phyloP scores from a whole-genome alignment of 176 grass and related monocot genomes.

The Thinopyrum elongatum region DNA sequence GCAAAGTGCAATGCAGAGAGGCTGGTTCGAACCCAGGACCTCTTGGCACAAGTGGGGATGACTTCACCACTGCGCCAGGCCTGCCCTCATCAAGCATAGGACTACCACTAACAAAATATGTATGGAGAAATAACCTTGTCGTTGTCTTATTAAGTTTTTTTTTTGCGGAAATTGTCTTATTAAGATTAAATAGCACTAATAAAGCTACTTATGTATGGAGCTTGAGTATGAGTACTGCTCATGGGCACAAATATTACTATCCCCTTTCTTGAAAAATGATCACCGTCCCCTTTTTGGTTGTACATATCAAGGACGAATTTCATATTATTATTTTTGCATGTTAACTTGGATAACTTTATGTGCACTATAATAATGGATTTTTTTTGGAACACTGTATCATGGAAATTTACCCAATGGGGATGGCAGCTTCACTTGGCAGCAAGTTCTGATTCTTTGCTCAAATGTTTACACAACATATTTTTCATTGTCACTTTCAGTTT shows the following conservation, averaged over 20 bases:
- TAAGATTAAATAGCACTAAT: neutral
- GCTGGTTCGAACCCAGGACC: too few relatives aligned
- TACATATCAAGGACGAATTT: neutral
- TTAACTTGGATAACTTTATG: neutral
- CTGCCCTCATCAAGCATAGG: slow-evolving; percentile 6
- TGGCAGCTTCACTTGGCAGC: neutral
- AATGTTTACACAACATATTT: neutral
- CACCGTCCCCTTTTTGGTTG: neutral
- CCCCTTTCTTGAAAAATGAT: neutral
- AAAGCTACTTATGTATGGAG: neutral
- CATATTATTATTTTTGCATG: neutral
- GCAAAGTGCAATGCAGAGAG: too few relatives aligned
- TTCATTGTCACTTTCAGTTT: neutral
- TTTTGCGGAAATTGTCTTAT: too few relatives aligned
- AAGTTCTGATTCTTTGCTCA: neutral
- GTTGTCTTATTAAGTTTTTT: slow-evolving; percentile 2
- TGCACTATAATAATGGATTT: neutral
- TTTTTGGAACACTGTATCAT: neutral
- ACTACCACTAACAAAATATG: slow-evolving; percentile 10
- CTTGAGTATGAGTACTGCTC: neutral
- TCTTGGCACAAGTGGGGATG: too few relatives aligned
- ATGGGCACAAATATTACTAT: neutral
- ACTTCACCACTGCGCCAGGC: too few relatives aligned
- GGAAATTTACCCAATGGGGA: neutral
- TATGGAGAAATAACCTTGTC: neutral